Conservation (phyloP, 106 monocot species). For the Allium fistulosum region DNA sequence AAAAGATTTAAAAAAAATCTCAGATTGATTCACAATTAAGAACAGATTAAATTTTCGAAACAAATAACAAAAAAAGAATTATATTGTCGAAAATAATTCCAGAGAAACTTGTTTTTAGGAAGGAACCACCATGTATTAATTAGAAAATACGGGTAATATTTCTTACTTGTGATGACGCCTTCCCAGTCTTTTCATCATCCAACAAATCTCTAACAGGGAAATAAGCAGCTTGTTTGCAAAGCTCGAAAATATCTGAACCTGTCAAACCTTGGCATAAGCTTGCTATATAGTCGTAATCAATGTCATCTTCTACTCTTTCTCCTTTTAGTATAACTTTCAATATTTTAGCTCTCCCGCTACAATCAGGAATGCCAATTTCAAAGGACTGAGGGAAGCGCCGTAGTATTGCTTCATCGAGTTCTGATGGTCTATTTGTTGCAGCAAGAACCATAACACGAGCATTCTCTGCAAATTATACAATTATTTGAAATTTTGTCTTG, state of each 20-base stretch:
- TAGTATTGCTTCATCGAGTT: constrained; percentile 90
- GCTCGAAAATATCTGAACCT: constrained; percentile 82
- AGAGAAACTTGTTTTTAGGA: not conserved
- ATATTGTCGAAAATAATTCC: not conserved
- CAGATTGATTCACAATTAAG: not conserved
- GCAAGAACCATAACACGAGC: constrained; percentile 93
- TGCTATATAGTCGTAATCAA: constrained; percentile 65
- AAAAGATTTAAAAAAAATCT: not conserved
- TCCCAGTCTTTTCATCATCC: constrained; percentile 66
- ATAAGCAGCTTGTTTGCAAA: constrained; percentile 94
- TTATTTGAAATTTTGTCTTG: too few species aligned
- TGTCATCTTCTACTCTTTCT: constrained; percentile 53
- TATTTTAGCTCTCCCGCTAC: constrained; percentile 74
- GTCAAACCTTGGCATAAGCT: constrained; percentile 72
- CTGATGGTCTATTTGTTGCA: constrained; percentile 88
- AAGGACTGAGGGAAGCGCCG: constrained; percentile 83
- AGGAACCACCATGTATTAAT: not conserved
- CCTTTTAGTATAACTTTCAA: constrained; percentile 80
- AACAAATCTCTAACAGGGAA: constrained; percentile 79
- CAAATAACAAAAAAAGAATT: not conserved
- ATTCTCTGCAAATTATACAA: constrained; percentile 32
- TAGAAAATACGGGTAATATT: not conserved
- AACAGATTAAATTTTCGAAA: not conserved
- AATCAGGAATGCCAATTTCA: constrained; percentile 78
- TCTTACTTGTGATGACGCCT: constrained; percentile 26